These are phyloP conservation scores for Salix suchowensis DNA, from an alignment of 345 rosid species.

Conservation along the genomic window DNA sequence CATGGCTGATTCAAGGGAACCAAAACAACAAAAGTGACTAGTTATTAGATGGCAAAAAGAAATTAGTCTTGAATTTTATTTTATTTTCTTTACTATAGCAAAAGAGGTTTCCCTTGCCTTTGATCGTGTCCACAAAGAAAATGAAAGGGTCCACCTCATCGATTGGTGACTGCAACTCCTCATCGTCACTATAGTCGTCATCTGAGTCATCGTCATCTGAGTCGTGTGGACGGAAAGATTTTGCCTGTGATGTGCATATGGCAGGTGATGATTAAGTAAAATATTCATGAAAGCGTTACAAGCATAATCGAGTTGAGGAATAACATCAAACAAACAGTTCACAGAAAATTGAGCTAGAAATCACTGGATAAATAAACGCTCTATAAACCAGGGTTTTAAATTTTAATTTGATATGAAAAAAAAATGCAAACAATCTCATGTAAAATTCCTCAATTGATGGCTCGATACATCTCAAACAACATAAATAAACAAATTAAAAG, in stretches of 20 bases:
- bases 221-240: constrained; percentile 62
- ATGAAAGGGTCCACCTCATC: constrained; percentile 97
- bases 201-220: constrained; percentile 71
- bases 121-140: constrained; percentile 79
- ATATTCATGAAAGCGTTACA: not conserved
- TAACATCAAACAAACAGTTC: not conserved
- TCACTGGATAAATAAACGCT: not conserved
- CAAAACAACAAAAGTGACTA: not conserved
- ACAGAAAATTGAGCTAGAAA: not conserved
- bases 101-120: constrained; percentile 40
- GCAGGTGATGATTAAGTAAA: not conserved
- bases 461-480: not conserved
- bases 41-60: not conserved
- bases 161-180: constrained; percentile 89
- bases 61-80: not conserved
- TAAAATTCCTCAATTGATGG: not conserved
- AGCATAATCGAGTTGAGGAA: not conserved
- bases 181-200: constrained; percentile 90
- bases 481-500: not conserved
- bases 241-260: constrained; percentile 44
- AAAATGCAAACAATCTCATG: not conserved
- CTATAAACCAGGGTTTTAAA: not conserved
- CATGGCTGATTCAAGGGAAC: constrained; percentile 42
- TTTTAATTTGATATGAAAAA: not conserved
- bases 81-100: not conserved